Evolutionary conservation across 179 eudicot species (phyloP), one percentile per base, ranked within the genome.

Genomic region (Beta macrorhiza): DNA sequence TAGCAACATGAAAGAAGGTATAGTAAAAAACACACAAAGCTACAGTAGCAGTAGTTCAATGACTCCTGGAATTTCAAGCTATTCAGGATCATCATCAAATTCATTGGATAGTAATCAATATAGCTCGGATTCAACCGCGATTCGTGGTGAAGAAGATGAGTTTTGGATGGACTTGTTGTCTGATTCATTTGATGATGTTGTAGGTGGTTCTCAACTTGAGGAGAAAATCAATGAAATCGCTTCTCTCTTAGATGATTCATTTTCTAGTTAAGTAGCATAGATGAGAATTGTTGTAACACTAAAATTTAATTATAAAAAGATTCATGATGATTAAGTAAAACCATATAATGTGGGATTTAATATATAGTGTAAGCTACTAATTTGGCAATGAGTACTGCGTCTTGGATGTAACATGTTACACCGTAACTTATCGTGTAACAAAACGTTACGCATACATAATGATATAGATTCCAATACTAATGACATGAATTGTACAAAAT

Each of bases 111-210:
- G 7, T 51, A 53, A 71, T 51, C 55, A 8, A 20, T 59, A 17
- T n/a, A 58, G 74, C 20, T 57, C 3, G 12, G 51, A 47, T 37
- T 81, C 61, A 13, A 67, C 5, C 0, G 44, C 7, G 56, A 11
- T 67, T 64, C 11, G 8, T 77, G 55, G 44, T 8, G 42, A 76
- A 42, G 68, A 72, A 44, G 74, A 77, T 29, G 86, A 72, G 25
- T 84, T 84, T 80, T 84, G 86, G 86, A 76, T 72, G 79, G 81
- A 80, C 77, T 63, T 80, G 49, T 80, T 80, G 51, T 63, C 75
- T 29, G 83, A 72, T 57, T 71, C 86, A 2, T 80, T 80, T 62
- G 83, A 84, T 45, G 78, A 20, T 80, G 61, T 76, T 70, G 80
- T 80, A 49, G 59, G 16, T 42, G 74, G 37, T 29, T 78, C 81